phyloP scores from a whole-genome alignment of 345 rosid species.

The Camelina hispida region DNA sequence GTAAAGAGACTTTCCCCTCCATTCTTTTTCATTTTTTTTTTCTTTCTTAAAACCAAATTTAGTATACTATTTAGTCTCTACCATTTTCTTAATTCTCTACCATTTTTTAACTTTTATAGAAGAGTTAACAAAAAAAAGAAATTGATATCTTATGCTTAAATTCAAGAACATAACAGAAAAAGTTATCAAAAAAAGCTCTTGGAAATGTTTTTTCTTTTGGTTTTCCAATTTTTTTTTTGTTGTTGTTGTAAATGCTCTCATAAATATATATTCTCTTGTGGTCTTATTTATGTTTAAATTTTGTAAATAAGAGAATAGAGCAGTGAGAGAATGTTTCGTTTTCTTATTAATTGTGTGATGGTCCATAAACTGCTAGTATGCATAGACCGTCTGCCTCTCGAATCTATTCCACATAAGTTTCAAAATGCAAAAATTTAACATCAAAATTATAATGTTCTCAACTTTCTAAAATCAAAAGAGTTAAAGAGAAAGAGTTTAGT shows the following conservation, averaged over 20 bases:
- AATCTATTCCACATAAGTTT: neutral
- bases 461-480: too few species aligned
- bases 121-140: neutral
- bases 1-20: slow-evolving; percentile 37
- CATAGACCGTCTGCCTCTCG: neutral
- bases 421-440: too few species aligned
- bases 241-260: neutral
- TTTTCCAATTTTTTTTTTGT: neutral
- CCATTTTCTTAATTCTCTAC: neutral
- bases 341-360: slow-evolving; percentile 23
- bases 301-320: neutral
- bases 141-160: neutral
- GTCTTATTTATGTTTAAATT: neutral
- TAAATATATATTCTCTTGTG: neutral
- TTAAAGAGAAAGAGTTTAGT: too few species aligned
- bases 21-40: slow-evolving; percentile 5
- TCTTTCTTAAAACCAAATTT: too few species aligned
- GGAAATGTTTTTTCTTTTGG: neutral
- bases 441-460: too few species aligned
- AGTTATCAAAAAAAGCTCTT: neutral
- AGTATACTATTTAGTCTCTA: neutral
- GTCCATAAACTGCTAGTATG: slow-evolving; percentile 4
- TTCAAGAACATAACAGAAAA: neutral
- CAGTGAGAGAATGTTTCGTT: slow-evolving; percentile 26
- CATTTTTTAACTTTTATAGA: neutral